Conservation (phyloP, 345 rosid species). For the Citrus sinensis region DNA sequence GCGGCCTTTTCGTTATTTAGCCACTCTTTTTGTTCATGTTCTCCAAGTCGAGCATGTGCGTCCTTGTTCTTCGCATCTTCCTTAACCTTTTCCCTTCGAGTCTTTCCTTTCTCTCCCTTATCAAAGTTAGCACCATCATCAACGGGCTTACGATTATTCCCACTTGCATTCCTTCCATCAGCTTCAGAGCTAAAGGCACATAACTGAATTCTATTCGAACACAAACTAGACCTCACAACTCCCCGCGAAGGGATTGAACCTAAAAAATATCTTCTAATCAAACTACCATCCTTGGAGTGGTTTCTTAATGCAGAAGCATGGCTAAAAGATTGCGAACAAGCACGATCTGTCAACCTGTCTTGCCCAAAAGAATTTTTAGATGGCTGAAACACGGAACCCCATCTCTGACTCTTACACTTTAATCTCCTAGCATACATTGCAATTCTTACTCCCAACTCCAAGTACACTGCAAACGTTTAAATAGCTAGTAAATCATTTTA, state of each 20-base stretch:
- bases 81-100: slow-evolving; percentile 23
- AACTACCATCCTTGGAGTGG: slow-evolving; percentile 24
- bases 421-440: slow-evolving; percentile 69
- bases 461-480: slow-evolving; percentile 16
- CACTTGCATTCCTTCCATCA: slow-evolving; percentile 80
- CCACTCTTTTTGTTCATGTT: slow-evolving; percentile 96
- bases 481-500: neutral
- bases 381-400: slow-evolving; percentile 49
- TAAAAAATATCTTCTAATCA: slow-evolving; percentile 31
- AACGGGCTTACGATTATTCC: slow-evolving; percentile 51
- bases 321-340: slow-evolving; percentile 31
- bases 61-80: slow-evolving; percentile 33
- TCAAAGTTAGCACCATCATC: slow-evolving; percentile 42
- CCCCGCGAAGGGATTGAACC: slow-evolving; percentile 28
- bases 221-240: slow-evolving; percentile 20
- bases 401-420: slow-evolving; percentile 56
- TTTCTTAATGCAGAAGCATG: slow-evolving; percentile 20
- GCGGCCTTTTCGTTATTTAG: slow-evolving; percentile 71
- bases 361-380: slow-evolving; percentile 42
- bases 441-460: slow-evolving; percentile 24
- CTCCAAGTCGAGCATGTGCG: slow-evolving; percentile 77
- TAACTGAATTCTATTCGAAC: slow-evolving; percentile 34
- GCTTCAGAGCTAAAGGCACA: slow-evolving; percentile 76
- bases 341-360: slow-evolving; percentile 23
- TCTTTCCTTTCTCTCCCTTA: slow-evolving; percentile 48